Evolutionary conservation across 768 basidiomycete species (phyloP), one percentile per base, ranked within the genome.

Genomic region (Chalciporus piperatus): DNA sequence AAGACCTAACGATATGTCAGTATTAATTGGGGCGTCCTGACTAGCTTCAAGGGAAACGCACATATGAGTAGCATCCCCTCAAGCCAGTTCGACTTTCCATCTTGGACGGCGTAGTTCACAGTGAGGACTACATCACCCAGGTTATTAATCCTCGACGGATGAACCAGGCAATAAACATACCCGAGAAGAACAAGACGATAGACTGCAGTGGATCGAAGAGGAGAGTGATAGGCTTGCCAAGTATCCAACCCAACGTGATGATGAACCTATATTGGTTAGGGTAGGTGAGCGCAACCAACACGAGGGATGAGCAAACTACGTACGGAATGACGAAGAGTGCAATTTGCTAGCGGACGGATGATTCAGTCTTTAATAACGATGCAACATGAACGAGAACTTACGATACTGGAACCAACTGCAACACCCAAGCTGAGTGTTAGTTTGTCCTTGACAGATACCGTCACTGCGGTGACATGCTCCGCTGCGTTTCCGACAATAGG

Each of bases 401-500:
- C 87, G 32, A 90, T 85, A 56, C 85, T 86, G 2, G 87, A 87
- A 41, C 92, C 89, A 16, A 92, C 89, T n/a, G 94, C 91, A 19
- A 96, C 90, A 22, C 88, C 85, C 49, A 97, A 74, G 62, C 89
- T 90, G 6, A 97, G 78, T 41, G 89, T 89, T 19, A 97, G 72
- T 67, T 95, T 92, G 68, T 87, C 83, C 70, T 95, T 95, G 52
- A 92, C 87, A 0, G 93, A 90, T 7, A 94, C 93, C 1, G 87
- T 87, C 23, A 97, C 91, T 13, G 94, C 93, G 3, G 92, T 97
- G 35, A 85, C 86, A 63, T 95, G 93, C 63, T 97, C 94, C 49
- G 89, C 92, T 6, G 91, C 88, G 63, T 92, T 93, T 17, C 91
- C 91, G 13, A 94, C 93, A 33, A 97, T 92, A 6, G 96, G 96